Evolutionary conservation across 192 early-diverging fungal genomes (phyloP), one percentile per base, ranked within the genome.

Genomic region (Coemansia sp.): DNA sequence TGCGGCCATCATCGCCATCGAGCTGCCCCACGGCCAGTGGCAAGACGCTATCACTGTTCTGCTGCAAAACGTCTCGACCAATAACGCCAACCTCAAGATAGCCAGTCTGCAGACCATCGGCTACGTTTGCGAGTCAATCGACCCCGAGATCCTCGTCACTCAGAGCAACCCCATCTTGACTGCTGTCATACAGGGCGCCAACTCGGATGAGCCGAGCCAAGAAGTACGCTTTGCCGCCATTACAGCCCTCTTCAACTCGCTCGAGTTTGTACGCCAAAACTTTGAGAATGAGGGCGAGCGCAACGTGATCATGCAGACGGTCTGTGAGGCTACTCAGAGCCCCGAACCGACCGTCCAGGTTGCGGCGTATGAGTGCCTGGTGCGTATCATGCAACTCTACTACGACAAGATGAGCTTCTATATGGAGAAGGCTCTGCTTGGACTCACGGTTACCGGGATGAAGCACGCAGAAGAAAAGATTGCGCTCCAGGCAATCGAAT

Each of bases 301-400:
- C 65, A 98, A 99, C 81, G 95, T 93, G 64, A 96, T 99, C 57
- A 99, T 99, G 98, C 94, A 96, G 74, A 92, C 97, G 12, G 94
- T 99, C 27, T 99, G 98, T 76, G 96, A 97, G 78, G 94, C 95
- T 22, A 97, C 95, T 15, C 92, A 95, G 81, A 92, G 89, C 74
- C 71, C 75, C 39, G 87, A 90, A 53, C 86, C 79, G 31, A 87
- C 89, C 43, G 92, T 98, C 39, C 91, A 97, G 71, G 90, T 93
- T 27, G 88, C 90, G 12, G 93, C 95, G 9, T 99, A 93, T 70
- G 95, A 99, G 83, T 97, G 95, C 81, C 87, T 99, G 79, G 96
- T 97, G 52, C 90, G 95, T 72, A 99, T 98, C 68, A 94, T 98
- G 90, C 91, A 95, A 67, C 85, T 94, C 11, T 99, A 99, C 85